phyloP scores from a whole-genome alignment of 2,329 filamentous ascomycete species.

The Cercospora sojina region DNA sequence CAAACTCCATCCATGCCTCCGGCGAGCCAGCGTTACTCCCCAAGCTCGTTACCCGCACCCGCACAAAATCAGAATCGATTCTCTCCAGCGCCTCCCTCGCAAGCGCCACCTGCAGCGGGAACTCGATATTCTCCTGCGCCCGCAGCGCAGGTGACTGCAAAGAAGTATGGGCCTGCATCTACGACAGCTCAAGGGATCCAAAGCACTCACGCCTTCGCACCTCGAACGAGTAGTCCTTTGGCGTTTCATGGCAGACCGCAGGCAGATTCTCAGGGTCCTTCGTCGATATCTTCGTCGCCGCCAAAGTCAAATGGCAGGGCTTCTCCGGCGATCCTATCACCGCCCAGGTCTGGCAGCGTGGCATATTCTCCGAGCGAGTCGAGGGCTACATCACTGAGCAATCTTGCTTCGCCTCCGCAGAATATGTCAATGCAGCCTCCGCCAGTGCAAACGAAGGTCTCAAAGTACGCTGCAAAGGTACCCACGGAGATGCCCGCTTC shows the following conservation, averaged over 20 bases:
- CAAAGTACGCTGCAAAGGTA: slow-evolving; percentile 42
- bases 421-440: slow-evolving; percentile 58
- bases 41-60: slow-evolving; percentile 28
- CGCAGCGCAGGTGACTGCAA: slow-evolving; percentile 40
- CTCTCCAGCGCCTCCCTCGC: slow-evolving; percentile 37
- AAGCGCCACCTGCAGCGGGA: slow-evolving; percentile 40
- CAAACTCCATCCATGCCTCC: slow-evolving; percentile 21
- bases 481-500: slow-evolving; percentile 15
- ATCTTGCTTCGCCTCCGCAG: slow-evolving; percentile 39
- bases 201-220: slow-evolving; percentile 55
- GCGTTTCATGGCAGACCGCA: slow-evolving; percentile 51
- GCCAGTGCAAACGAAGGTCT: slow-evolving; percentile 52
- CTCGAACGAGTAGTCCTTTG: slow-evolving; percentile 64
- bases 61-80: slow-evolving; percentile 26
- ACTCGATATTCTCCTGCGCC: slow-evolving; percentile 60
- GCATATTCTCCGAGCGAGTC: slow-evolving; percentile 27
- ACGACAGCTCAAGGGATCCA: slow-evolving; percentile 31
- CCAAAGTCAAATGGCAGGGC: slow-evolving; percentile 35
- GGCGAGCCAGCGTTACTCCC: slow-evolving; percentile 29
- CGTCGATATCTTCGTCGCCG: slow-evolving; percentile 39
- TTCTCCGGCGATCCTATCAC: slow-evolving; percentile 24
- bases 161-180: slow-evolving; percentile 43
- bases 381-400: slow-evolving; percentile 42
- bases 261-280: background rate
- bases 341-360: slow-evolving; percentile 23